These are phyloP conservation scores for Candida schatavii DNA, from an alignment of 805 yeast species.

Conservation along the genomic window DNA sequence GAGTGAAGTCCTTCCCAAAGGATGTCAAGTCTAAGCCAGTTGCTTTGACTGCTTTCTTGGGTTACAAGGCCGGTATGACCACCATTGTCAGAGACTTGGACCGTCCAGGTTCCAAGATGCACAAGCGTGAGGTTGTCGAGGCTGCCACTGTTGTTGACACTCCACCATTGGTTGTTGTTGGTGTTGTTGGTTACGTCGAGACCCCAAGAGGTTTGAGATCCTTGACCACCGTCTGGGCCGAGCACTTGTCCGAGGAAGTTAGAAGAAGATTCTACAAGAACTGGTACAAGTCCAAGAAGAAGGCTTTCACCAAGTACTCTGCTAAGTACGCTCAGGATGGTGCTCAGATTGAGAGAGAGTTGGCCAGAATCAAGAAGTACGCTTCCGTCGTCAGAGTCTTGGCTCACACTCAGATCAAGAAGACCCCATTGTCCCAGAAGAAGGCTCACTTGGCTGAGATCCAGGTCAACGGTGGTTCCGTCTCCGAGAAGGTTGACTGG, in stretches of 20 bases:
- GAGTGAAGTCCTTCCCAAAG: constrained; percentile 99
- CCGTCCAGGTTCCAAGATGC: constrained; percentile 99
- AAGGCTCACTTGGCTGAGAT: constrained; percentile 99
- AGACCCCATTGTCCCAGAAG: constrained; percentile 99
- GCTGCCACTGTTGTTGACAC: constrained; percentile 99
- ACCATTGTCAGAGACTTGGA: constrained; percentile 99
- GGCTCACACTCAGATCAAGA: constrained; percentile 99
- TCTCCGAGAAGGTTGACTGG: constrained; percentile 97
- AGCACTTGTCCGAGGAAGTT: constrained; percentile 98
- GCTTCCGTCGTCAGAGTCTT: constrained; percentile 97
- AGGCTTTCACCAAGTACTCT: constrained; percentile 99
- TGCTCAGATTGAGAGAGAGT: constrained; percentile 87
- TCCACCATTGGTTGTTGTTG: constrained; percentile 98
- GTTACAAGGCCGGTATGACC: constrained; percentile 99
- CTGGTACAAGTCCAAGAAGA: constrained; percentile 99
- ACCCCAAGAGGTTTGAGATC: constrained; percentile 99
- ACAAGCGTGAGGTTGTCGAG: constrained; percentile 99
- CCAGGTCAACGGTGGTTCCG: constrained; percentile 99
- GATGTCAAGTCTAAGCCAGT: constrained; percentile 97
- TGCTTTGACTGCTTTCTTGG: constrained; percentile 98
- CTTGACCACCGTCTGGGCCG: constrained; percentile 99
- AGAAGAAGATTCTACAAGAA: constrained; percentile 99
- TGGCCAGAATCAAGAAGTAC: constrained; percentile 98
- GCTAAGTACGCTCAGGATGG: constrained; percentile 94
- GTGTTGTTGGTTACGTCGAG: constrained; percentile 99